Evolutionary conservation across 2,329 filamentous ascomycete species (phyloP), one percentile per base, ranked within the genome.

Genomic region (Epichloe festucae): DNA sequence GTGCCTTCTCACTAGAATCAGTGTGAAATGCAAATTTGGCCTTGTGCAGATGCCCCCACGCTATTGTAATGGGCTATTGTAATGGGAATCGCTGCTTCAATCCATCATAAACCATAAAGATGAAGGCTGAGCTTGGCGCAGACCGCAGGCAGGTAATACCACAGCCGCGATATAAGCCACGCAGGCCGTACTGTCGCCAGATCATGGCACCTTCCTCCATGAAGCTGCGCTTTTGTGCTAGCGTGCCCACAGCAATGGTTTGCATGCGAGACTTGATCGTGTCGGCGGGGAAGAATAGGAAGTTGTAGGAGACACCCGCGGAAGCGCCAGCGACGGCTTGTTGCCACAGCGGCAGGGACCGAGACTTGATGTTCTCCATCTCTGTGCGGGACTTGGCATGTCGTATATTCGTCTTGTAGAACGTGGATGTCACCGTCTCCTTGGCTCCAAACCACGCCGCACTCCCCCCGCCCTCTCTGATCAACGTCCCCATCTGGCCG

Each of bases 211-310:
- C 81, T 54, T 94, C 89, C 39, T 76, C 72, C 70, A 76, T 78
- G 62, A 98, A 97, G 0, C 81, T 84, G 42, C 77, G 78, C 50
- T 77, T 76, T 51, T 71, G 69, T 2, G 72, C 72, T 21, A 73
- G 69, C 8, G 74, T 72, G 35, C 76, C 78, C 43, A 88, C 73
- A 5, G 89, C 84, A 50, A 85, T 78, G 0, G 93, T 98, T 70
- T 98, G 93, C 84, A 98, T 95, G 46, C 91, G 82, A 17, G 87
- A 94, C 71, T 98, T 98, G 73, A 98, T 85, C 0, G 93, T 98
- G 66, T 98, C 93, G 48, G 93, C 93, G 0, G 93, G 93, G 66
- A 93, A 98, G 74, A 97, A 96, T 21, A 95, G 72, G 65, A 97
- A 97, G 66, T 98, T 98, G 71, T 98, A 98, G 38, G 82, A 84